Evolutionary conservation across 2,329 filamentous ascomycete genomes (phyloP), one percentile per base, ranked within the genome.

Genomic region (Arthrobotrys conoides): DNA sequence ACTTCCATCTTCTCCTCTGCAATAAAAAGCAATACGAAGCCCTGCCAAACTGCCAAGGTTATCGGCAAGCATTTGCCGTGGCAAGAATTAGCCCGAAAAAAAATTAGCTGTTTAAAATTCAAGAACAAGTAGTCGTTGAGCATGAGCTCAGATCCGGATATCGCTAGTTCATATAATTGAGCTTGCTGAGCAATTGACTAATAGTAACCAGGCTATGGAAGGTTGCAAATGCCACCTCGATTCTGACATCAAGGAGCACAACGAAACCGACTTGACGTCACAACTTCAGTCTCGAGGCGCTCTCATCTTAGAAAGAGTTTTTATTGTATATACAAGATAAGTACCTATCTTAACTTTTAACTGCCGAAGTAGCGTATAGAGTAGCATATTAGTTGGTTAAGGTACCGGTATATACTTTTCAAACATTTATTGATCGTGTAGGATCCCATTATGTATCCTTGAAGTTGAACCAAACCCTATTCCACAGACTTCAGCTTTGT

Each of bases 1-100:
- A n/a, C 27, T 55, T 38, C 53, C n/a, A 18, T 41, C 20, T 41
- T 59, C 36, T 9, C 57, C 27, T 3, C 27, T 6, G 6, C 27
- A 30, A 30, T 30, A 27, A 61, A 61, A 61, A 61, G 57, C 57
- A 61, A 61, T 61, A n/a, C 36, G 9, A 59, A 61, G 36, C 57
- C 57, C 36, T 61, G n/a, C 57, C 22, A 24, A 30, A 44, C 3
- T 27, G 57, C 57, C 57, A 61, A 61, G 57, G 36, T 18, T 44
- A n/a, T 27, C 57, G 57, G 57, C 57, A 61, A 44, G 12, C 57
- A 12, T 41, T 41, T 61, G 24, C 57, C 18, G 36, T 44, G 36
- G 14, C 3, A 46, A 20, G 44, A 12, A 46, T 5, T 3, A 5
- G 4, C n/a, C 44, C n/a, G 33, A 36, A 10, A 36, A 46, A 46